Evolutionary conservation across 1,284 basidiomycete species (phyloP), one percentile per base, ranked within the genome.

Genomic region (Erythrobasidium hasegawianum): DNA sequence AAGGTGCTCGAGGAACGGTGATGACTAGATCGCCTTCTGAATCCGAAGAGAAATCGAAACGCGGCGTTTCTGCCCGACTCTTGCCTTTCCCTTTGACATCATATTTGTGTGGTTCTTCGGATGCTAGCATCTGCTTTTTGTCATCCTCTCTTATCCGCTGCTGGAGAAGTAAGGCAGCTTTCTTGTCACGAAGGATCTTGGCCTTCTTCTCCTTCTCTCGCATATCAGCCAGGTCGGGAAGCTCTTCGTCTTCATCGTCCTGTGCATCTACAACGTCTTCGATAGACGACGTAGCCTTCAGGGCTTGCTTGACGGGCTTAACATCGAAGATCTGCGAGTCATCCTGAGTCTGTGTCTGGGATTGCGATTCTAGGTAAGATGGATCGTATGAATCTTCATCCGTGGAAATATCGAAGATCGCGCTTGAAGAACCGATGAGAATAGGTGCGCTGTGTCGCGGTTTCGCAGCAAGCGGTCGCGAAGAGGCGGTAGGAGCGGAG

Each of bases 41-140:
- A 16, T 65, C 62, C 11, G 62, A 65, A 10, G 53, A 50, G 5
- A 57, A 47, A 27, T 57, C 55, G 53, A 65, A 49, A 22, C 26
- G 20, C 2, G 27, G 39, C 39, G 52, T 26, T 9, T 24, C 50
- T 16, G 50, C 50, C 50, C 26, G n/a, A 8, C 20, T 56, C 29
- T 49, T 49, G 18, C 62, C 62, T 53, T 65, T 65, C 41, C 56
- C 62, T 58, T 65, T 65, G 18, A 39, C 45, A 18, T 56, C 54
- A 27, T 13, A 14, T 20, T 39, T 13, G n/a, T 56, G 26, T 33
- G 27, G 26, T 33, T 24, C 11, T 33, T 18, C 13, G 54, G 9
- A 38, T 33, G 16, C 20, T 26, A 22, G 16, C 26, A 9, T 26
- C 26, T 53, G 18, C 14, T 47, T 47, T 14, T 24, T 47, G n/a